Percentiles rank a stretch among this genome's conserved stretches.
Evolutionary conservation across 1,139 yeast genomes (phyloP).

Genomic region (Kazachstania sp.): DNA sequence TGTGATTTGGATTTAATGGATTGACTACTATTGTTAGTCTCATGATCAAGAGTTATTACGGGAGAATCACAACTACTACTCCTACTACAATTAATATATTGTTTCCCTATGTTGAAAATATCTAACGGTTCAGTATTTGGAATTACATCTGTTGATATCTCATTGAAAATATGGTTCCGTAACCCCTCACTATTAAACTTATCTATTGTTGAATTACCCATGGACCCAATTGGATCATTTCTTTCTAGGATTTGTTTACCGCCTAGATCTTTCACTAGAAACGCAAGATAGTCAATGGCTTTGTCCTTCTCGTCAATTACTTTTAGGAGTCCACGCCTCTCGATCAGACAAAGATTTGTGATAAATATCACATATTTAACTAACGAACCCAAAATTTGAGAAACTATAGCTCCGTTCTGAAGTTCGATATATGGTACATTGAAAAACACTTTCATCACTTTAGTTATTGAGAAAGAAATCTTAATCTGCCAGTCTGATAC

Average conservation of each 20-base stretch:
- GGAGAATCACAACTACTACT: neutral
- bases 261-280: slow-evolving; percentile 19
- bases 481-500: neutral
- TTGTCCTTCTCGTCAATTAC: slow-evolving; percentile 5
- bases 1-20: too few relatives aligned
- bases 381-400: neutral
- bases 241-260: slow-evolving; percentile 17
- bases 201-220: slow-evolving; percentile 10
- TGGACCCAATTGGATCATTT: slow-evolving; percentile 28
- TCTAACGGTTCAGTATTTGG: neutral
- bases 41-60: neutral
- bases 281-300: slow-evolving; percentile 5
- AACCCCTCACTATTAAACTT: neutral
- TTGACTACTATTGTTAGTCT: neutral
- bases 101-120: neutral
- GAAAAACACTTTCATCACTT: neutral
- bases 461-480: neutral
- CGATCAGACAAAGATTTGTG: neutral
- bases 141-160: neutral
- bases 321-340: neutral
- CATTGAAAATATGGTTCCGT: neutral
- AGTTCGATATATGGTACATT: neutral
- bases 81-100: neutral
- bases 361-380: neutral
- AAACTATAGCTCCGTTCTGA: neutral